phyloP scores from a whole-genome alignment of 2,329 filamentous ascomycete genomes.

The Zasmidium citrigriseum region DNA sequence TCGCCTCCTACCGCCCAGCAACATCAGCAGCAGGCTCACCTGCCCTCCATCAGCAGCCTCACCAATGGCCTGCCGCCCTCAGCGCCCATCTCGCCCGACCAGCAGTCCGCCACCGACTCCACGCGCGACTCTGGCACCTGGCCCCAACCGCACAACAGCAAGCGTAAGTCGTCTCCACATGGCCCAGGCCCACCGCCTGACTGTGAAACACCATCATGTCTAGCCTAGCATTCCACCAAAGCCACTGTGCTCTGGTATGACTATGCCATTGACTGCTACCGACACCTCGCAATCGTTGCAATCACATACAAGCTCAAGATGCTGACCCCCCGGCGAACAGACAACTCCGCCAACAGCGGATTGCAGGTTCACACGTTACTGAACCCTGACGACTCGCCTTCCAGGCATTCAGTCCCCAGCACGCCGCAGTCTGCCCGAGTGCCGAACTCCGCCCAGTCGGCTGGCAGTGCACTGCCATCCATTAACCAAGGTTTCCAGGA shows the following conservation, averaged over 20 bases:
- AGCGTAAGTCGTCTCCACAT: conserved; percentile 34
- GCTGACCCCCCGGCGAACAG: conserved; percentile 15
- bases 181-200: conserved; percentile 4
- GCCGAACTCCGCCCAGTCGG: conserved; percentile 36
- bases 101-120: conserved; percentile 31
- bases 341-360: conserved; percentile 45
- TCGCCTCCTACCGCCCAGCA: conserved; percentile 20
- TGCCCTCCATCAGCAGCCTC: conserved; percentile 39
- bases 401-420: conserved; percentile 44
- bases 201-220: background rate
- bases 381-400: conserved; percentile 52
- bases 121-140: conserved; percentile 40
- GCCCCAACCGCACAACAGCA: conserved; percentile 37
- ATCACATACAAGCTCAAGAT: background rate
- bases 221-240: background rate
- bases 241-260: background rate
- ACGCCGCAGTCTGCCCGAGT: conserved; percentile 44
- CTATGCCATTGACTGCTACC: background rate
- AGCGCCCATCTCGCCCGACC: conserved; percentile 34
- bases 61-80: conserved; percentile 37
- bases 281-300: background rate
- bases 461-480: conserved; percentile 49
- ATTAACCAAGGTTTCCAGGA: conserved; percentile 57
- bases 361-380: conserved; percentile 53
- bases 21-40: conserved; percentile 23